Conservation (phyloP, 2,329 filamentous ascomycete genomes). For the Pseudocercospora fijiensis region DNA sequence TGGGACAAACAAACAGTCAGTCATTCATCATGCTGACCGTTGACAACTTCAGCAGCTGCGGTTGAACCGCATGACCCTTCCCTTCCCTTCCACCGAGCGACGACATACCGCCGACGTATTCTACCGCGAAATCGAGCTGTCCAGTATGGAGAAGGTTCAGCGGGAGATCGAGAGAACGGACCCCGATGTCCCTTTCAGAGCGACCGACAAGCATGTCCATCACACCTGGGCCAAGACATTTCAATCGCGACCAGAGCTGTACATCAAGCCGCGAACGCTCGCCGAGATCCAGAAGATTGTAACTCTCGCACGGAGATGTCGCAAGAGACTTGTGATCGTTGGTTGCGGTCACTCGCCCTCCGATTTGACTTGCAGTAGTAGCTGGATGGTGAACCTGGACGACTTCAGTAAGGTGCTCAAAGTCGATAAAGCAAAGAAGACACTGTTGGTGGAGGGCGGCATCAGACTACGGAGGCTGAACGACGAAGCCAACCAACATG, state of each 20-base stretch:
- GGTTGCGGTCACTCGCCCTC: constrained; percentile 91
- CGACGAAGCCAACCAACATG: constrained; percentile 68
- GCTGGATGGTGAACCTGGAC: constrained; percentile 94
- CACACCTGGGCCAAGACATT: constrained; percentile 95
- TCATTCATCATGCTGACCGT: constrained; percentile 6
- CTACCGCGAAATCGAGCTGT: neutral
- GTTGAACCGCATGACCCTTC: constrained; percentile 4
- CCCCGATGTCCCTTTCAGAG: constrained; percentile 71
- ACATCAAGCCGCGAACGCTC: constrained; percentile 77
- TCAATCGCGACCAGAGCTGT: constrained; percentile 83
- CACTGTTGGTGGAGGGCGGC: constrained; percentile 80
- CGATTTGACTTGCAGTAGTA: constrained; percentile 86
- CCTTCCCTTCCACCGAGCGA: neutral
- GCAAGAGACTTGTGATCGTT: constrained; percentile 79
- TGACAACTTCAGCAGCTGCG: constrained; percentile 10
- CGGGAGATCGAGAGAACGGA: constrained; percentile 59
- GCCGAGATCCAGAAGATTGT: constrained; percentile 81
- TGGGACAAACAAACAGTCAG: constrained; percentile 1
- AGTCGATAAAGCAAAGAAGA: constrained; percentile 63
- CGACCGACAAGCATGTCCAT: constrained; percentile 70
- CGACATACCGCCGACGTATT: neutral
- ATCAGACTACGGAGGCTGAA: constrained; percentile 78
- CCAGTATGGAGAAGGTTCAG: constrained; percentile 22
- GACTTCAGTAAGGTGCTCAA: constrained; percentile 70
- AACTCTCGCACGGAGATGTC: constrained; percentile 74